Percentiles rank a stretch among this genome's conserved stretches.
These are phyloP conservation scores for Cladosporium sp. DNA, from an alignment of 2,329 filamentous ascomycete genomes.

Conservation along the genomic window DNA sequence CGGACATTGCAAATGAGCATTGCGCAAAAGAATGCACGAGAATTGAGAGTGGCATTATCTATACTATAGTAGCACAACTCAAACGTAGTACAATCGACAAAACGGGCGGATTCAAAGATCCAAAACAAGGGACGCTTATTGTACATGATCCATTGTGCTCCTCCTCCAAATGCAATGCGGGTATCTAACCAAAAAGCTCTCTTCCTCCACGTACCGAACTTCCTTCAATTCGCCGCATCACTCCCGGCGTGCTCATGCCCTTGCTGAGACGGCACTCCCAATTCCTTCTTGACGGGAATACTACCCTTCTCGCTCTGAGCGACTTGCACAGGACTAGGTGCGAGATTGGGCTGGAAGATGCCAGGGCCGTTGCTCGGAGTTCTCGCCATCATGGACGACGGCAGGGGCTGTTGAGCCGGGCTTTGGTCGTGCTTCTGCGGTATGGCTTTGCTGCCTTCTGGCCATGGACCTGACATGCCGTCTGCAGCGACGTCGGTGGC, in stretches of 20 bases:
- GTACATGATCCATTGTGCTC: no score
- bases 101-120: no score
- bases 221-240: neutral
- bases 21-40: no score
- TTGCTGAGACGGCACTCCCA: no score
- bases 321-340: slow-evolving; percentile 25
- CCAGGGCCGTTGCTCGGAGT: slow-evolving; percentile 14
- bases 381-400: slow-evolving; percentile 6
- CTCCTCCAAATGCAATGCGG: neutral
- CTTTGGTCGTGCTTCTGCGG: slow-evolving; percentile 30
- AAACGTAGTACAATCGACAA: no score
- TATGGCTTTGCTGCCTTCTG: slow-evolving; percentile 25
- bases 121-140: no score
- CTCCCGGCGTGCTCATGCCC: neutral
- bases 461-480: slow-evolving; percentile 33
- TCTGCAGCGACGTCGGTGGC: slow-evolving; percentile 26
- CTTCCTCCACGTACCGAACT: neutral
- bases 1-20: no score
- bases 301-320: slow-evolving; percentile 20
- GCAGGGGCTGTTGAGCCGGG: slow-evolving; percentile 8
- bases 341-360: slow-evolving; percentile 20
- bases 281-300: slow-evolving; percentile 29
- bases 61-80: no score
- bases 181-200: neutral
- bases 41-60: no score